Evolutionary conservation across 768 basidiomycete species (phyloP).

Genomic region (Phallus indusiatus): DNA sequence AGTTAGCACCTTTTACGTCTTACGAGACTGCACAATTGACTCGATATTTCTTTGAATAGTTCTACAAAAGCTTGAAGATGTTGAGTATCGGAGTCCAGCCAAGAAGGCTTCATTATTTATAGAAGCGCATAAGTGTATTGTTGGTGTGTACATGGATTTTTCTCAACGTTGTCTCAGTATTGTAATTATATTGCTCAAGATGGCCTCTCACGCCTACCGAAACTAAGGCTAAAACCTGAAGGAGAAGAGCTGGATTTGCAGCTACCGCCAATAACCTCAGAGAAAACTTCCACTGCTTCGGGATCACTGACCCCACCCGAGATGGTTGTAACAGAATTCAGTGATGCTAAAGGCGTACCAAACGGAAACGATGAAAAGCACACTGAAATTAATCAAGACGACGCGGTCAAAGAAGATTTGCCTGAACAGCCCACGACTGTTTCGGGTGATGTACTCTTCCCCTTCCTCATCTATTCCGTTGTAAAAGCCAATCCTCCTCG

Average conservation of each 20-base stretch:
- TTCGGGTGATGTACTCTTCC: constrained; percentile 85
- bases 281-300: background rate
- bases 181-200: constrained; percentile 32
- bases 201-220: constrained; percentile 65
- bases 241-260: constrained; percentile 27
- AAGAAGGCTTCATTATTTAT: constrained; percentile 80
- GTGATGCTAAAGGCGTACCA: background rate
- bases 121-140: constrained; percentile 74
- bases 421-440: constrained; percentile 29
- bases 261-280: background rate
- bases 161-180: background rate
- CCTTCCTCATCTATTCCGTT: constrained; percentile 87
- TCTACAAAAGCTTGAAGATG: constrained; percentile 40
- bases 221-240: constrained; percentile 64
- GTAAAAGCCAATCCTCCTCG: constrained; percentile 86
- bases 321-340: background rate
- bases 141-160: constrained; percentile 44
- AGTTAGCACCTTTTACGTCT: constrained; percentile 38
- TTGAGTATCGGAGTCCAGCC: constrained; percentile 45
- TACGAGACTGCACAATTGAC: background rate
- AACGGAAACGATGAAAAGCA: background rate
- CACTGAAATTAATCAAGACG: background rate
- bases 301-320: background rate
- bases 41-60: constrained; percentile 29
- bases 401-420: background rate